Conservation (phyloP, 73 alveolate genomes). For the Tetrahymena malaccensis region DNA sequence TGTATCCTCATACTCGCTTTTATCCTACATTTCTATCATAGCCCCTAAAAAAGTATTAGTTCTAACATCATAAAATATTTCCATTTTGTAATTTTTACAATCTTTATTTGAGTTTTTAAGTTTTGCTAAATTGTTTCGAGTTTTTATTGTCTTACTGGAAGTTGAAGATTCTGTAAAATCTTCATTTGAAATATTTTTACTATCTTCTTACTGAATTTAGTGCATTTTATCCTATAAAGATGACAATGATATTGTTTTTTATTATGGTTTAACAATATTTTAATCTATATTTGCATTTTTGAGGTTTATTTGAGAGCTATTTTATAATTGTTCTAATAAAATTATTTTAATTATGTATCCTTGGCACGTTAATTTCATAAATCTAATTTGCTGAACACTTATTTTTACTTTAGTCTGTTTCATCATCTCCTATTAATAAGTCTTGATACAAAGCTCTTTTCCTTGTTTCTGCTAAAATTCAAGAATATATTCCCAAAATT, state of each 20-base stretch:
- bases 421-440: neutral
- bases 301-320: neutral
- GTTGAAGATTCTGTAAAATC: too few species aligned
- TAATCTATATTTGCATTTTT: too few species aligned
- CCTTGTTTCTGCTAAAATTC: neutral
- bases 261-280: too few species aligned
- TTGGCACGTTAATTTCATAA: neutral
- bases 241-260: too few species aligned
- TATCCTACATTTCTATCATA: neutral
- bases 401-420: neutral
- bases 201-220: too few species aligned
- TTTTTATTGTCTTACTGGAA: too few species aligned
- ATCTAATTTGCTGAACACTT: neutral
- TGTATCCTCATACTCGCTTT: neutral
- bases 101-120: neutral
- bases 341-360: neutral
- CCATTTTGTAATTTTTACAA: neutral
- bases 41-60: neutral
- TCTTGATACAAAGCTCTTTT: neutral
- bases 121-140: too few species aligned
- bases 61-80: neutral
- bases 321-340: too few species aligned
- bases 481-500: neutral
- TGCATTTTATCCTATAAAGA: too few species aligned
- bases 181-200: too few species aligned